Conservation (phyloP, 768 basidiomycete species). For the Kwoniella sp. region DNA sequence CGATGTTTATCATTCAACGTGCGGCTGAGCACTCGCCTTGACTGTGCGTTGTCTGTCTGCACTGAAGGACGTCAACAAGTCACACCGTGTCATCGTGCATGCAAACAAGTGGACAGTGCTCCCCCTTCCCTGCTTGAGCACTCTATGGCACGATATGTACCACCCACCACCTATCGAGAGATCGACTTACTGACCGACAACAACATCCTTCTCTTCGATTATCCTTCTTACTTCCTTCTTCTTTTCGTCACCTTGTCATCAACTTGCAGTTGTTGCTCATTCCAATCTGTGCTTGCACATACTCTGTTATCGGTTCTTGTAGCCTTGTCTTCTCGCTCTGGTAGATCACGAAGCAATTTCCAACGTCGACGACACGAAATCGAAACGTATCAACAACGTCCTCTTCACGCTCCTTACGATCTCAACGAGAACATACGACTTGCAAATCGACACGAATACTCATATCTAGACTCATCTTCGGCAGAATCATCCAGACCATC, state of each 20-base stretch:
- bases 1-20: constrained; percentile 24
- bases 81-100: background rate
- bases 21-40: constrained; percentile 4
- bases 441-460: background rate
- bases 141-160: background rate
- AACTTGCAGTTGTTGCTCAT: background rate
- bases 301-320: background rate
- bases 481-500: background rate
- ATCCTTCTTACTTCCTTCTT: constrained; percentile 1
- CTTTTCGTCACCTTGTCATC: background rate
- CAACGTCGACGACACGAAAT: background rate
- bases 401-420: constrained; percentile 4
- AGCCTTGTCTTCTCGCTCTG: background rate
- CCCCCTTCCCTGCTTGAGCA: no score
- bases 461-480: background rate
- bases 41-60: background rate
- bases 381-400: background rate
- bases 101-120: constrained; percentile 12
- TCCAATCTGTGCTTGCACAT: background rate
- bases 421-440: constrained; percentile 13
- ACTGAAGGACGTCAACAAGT: background rate
- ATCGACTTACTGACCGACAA: background rate
- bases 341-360: background rate
- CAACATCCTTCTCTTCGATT: background rate
- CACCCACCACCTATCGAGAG: background rate